Evolutionary conservation across 75 land plant genomes (phyloP), one percentile per base, ranked within the genome.

Genomic region (Cupressus sempervirens): DNA sequence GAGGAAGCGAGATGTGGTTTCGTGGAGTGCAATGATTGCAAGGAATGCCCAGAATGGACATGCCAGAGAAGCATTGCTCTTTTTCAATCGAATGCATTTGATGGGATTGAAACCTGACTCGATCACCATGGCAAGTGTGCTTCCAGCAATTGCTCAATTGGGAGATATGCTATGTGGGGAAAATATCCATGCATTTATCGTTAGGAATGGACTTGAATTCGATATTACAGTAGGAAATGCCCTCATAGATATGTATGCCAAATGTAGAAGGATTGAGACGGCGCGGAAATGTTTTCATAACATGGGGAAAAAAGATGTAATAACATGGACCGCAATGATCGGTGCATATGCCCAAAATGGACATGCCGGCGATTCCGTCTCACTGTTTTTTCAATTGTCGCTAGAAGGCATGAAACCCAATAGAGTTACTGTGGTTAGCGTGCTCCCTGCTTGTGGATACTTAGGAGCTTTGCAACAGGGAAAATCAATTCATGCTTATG

Each of bases 1-100:
- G 88, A 81, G 81, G 76, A 7, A 29, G 4, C 84, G 75, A 43
- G 88, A 87, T 77, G 35, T 81, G 58, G 77, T 84, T 41, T 84
- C 82, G 5, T 90, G 91, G 91, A 90, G 88, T 86, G 65, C 85
- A n/a, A 86, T 90, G 82, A 88, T 90, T 65, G 36, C 76, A 18
- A 84, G 83, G 3, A 85, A 85, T 43, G 83, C 35, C 58, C 81
- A 86, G 36, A 38, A 83, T 43, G 88, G 88, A 8, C 45, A 73
- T 23, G 53, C 73, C 23, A 82, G 53, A 4, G 86, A 88, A 58
- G 84, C 85, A 0, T 50, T 88, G 15, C 72, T 79, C 20, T 83
- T 91, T 9, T 86, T 86, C 73, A 1, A 11, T 32, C 79, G 72
- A 35, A 88, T 91, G 88, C 80, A 45, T 35, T 23, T n/a, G 7